Evolutionary conservation across 2,329 filamentous ascomycete species (phyloP).

Genomic region (Tolypocladium album): DNA sequence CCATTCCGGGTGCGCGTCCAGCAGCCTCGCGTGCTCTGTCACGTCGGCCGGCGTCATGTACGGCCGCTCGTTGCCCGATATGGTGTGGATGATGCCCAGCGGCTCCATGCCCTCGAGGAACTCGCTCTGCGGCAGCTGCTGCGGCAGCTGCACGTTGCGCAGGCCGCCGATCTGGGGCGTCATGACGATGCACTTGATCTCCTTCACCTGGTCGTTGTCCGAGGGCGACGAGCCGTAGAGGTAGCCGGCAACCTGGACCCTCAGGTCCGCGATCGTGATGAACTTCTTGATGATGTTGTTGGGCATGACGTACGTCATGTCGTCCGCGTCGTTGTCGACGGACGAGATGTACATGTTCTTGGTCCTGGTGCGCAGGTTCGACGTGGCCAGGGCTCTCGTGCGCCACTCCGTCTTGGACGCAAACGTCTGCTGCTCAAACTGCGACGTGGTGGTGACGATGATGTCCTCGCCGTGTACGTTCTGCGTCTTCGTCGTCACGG

Average conservation of each 20-base stretch:
- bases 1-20: constrained; percentile 58
- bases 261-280: constrained; percentile 92
- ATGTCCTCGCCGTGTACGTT: constrained; percentile 97
- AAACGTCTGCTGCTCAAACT: constrained; percentile 96
- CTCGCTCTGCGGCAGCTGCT: constrained; percentile 84
- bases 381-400: constrained; percentile 90
- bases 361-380: constrained; percentile 81
- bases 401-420: constrained; percentile 99
- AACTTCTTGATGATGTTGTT: constrained; percentile 98
- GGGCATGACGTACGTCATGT: constrained; percentile 95
- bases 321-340: constrained; percentile 82
- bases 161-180: constrained; percentile 92
- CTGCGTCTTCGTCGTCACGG: constrained; percentile 95
- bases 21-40: constrained; percentile 83
- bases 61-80: constrained; percentile 85
- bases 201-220: constrained; percentile 95
- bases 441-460: constrained; percentile 93
- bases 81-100: constrained; percentile 88
- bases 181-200: constrained; percentile 94
- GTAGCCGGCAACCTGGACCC: constrained; percentile 93
- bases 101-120: constrained; percentile 80
- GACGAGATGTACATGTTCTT: constrained; percentile 99
- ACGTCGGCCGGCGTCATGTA: constrained; percentile 97
- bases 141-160: constrained; percentile 81
- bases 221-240: constrained; percentile 86